Base-by-base conservation (phyloP, 2,329 filamentous ascomycete genomes). In the Bipolaris zeicola region DNA sequence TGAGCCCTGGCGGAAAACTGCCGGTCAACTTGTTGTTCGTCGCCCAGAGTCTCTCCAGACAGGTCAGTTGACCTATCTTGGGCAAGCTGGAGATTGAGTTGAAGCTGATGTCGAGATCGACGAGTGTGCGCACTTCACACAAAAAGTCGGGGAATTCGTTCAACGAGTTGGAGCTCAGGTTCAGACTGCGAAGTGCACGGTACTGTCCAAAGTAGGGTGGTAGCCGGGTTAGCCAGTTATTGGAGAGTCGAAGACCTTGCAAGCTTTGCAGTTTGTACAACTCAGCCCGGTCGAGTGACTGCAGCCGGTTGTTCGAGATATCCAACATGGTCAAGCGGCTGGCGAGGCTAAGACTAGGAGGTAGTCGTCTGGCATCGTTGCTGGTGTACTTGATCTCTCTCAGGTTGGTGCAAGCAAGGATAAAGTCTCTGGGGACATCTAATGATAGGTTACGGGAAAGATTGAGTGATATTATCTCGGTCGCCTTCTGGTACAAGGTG, bases 81-180 rank as follows among this genome's bases (percentile, higher is more conserved):
- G 93, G 92, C 6, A 99, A 79, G 51, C 81, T 85, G 10, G 85
- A 85, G 60, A 99, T 96, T 38, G 88, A 86, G 73, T 99, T 99
- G 84, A 99, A 99, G 74, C 94, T 98, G 71, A 99, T 87, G 69
- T 99, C 95, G 38, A 99, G 85, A 72, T 99, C 94, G 11, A 96
- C 90, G 43, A 99, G 79, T 41, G 89, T 92, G 63, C 87, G 87
- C 18, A 99, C 80, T 22, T 91, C 84, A 75, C 92, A 94, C 20
- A 99, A 81, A 67, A 96, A 96, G 20, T 88, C 82, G 0, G 95
- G 95, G 61, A 99, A 96, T 38, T 85, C 85, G 54, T 89, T 88
- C 52, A 99, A 83, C 58, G 91, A 93, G 75, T 99, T 99, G 1
- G 95, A 99, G 1, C 94, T 96, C 46, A 99, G 82, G 69, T 96